Evolutionary conservation across 352 stramenopile species (phyloP), one percentile per base, ranked within the genome.

Genomic region (Plasmopara muralis): DNA sequence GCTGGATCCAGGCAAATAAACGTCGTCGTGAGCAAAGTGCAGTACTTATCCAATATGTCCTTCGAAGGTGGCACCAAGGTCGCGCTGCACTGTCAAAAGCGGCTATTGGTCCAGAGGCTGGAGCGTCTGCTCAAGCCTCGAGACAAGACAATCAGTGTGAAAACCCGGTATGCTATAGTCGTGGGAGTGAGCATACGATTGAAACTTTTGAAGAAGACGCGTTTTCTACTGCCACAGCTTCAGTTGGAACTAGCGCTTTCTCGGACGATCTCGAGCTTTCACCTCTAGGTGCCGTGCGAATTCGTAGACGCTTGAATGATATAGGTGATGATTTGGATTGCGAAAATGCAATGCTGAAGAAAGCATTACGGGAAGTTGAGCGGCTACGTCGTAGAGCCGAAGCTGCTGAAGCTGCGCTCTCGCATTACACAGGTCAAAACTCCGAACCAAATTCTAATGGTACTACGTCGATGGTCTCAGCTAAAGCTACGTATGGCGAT

Each of bases 351-450:
- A 72, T 77, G 72, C 56, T 82, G 3, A 67, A 70, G 10, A 72
- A 72, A 29, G 77, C 74, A 14, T 51, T 85, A 1, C 64, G 48
- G 16, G 77, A 85, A 43, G 45, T 87, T 15, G 74, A 87, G 33
- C 55, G 68, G 12, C 68, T 87, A 39, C 72, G 77, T 49, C 61
- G 68, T 28, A 71, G 77, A n/a, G 77, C 77, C 16, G 77, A 83
- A 51, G 70, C 61, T 15, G 77, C 77, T 31, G 77, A 87, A 62
- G 74, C 77, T 16, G 77, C 77, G 6, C 42, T 87, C 5, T 72
- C 58, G 8, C 64, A 72, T 46, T 62, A 64, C 57, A 42, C 60
- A 44, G 37, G 51, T 14, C 41, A 46, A 42, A 49, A 57, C 18
- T 4, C 57, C 0, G 55, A 51, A 45, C 33, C 50, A 57, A 41